Conservation (phyloP, 2,329 filamentous ascomycete species). For the Diaporthe batatas region DNA sequence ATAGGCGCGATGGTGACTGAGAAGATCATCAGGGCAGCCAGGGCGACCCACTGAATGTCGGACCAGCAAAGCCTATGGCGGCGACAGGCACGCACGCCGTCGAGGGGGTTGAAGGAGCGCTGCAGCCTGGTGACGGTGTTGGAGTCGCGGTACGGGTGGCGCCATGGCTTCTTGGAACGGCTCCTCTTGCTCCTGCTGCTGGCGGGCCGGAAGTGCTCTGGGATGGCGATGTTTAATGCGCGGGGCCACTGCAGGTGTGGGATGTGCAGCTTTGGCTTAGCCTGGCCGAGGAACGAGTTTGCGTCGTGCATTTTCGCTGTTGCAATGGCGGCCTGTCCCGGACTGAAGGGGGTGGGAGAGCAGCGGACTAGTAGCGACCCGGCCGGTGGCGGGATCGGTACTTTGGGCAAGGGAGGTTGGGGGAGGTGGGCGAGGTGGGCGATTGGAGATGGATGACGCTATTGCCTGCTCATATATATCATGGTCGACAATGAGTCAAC, state of each 20-base stretch:
- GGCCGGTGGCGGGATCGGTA: conserved; percentile 9
- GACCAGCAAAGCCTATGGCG: conserved; percentile 84
- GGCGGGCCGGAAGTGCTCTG: conserved; percentile 49
- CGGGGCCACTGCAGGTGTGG: conserved; percentile 48
- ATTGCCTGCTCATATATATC: conserved; percentile 40
- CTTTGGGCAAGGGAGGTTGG: neutral
- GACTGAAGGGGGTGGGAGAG: conserved; percentile 15
- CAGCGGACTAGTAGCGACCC: conserved; percentile 19
- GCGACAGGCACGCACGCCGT: conserved; percentile 82
- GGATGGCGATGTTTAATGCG: conserved; percentile 49
- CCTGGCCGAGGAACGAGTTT: conserved; percentile 43
- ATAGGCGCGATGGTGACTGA: conserved; percentile 86
- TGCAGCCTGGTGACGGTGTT: conserved; percentile 80
- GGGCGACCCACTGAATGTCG: conserved; percentile 86
- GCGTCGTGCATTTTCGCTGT: conserved; percentile 48
- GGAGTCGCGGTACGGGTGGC: conserved; percentile 40
- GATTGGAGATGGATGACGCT: conserved; percentile 38
- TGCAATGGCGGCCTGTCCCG: conserved; percentile 16
- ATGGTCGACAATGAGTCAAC: conserved; percentile 14
- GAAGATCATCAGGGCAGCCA: conserved; percentile 83
- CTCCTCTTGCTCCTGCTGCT: conserved; percentile 47
- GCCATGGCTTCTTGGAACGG: conserved; percentile 45
- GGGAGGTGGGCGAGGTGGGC: neutral
- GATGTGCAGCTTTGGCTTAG: conserved; percentile 48
- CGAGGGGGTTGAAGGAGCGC: conserved; percentile 83